Conservation (phyloP, 2,329 filamentous ascomycete species). For the Curvularia eragrostidis region DNA sequence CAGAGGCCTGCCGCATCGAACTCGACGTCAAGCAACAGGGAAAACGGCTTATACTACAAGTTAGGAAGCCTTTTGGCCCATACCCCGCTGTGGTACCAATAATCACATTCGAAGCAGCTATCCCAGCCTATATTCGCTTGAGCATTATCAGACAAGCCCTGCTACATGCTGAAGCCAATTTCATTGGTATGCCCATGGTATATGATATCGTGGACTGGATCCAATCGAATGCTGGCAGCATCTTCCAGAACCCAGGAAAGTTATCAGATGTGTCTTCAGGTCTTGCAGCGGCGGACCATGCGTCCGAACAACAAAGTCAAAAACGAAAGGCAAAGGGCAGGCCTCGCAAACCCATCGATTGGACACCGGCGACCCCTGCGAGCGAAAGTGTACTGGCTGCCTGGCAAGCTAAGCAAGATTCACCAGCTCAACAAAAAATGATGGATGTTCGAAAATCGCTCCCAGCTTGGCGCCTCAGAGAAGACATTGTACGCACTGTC, state of each 20-base stretch:
- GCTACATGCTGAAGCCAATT: conserved; percentile 70
- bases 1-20: conserved; percentile 72
- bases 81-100: conserved; percentile 76
- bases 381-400: conserved; percentile 66
- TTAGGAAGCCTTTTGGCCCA: conserved; percentile 69
- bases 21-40: conserved; percentile 61
- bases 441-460: conserved; percentile 72
- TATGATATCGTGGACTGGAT: conserved; percentile 92
- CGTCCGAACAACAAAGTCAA: conserved; percentile 23
- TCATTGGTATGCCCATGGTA: conserved; percentile 87
- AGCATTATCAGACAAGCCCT: conserved; percentile 83
- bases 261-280: conserved; percentile 85
- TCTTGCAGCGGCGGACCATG: conserved; percentile 60
- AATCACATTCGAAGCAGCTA: conserved; percentile 69
- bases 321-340: conserved; percentile 29
- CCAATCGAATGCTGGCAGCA: conserved; percentile 79
- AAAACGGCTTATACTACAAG: conserved; percentile 64
- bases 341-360: conserved; percentile 64
- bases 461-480: conserved; percentile 85
- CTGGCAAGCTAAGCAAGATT: conserved; percentile 73
- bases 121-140: conserved; percentile 92
- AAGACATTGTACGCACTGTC: conserved; percentile 78
- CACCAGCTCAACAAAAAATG: conserved; percentile 75
- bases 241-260: conserved; percentile 83
- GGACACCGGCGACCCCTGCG: conserved; percentile 63